Evolutionary conservation across 2,329 filamentous ascomycete genomes (phyloP), one percentile per base, ranked within the genome.

Genomic region (Teratosphaeria zuluensis): DNA sequence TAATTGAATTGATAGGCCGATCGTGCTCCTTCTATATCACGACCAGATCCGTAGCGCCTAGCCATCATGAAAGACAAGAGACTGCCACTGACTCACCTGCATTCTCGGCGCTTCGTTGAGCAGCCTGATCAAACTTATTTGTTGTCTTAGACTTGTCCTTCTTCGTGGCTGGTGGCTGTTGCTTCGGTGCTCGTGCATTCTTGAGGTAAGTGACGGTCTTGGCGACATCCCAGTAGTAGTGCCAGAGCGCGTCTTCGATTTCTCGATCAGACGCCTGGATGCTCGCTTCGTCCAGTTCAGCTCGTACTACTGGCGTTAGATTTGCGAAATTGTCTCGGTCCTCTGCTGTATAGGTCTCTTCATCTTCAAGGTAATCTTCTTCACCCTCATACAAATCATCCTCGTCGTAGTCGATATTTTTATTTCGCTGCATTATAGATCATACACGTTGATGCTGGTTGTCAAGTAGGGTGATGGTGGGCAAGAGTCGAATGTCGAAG

Each of bases 181-280:
- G 51, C 53, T 64, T 64, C 33, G 65, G 66, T 31, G 63, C 62
- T 55, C 62, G 64, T 16, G 62, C 61, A 48, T 67, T 88, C 62
- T 85, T 82, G 59, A 99, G 75, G 69, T 95, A 96, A 58, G 82
- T 80, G 42, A 95, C 87, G 0, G 90, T 85, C 74, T 96, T 96
- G 59, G 85, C 87, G 32, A 96, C 80, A 68, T 99, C 92, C 71
- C 92, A 97, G 73, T 92, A 97, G 74, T 96, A 96, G 74, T 99
- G 85, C 90, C 91, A 97, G 16, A 99, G 75, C 0, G 92, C 83
- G 61, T 97, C 92, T 71, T 95, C 85, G 62, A 96, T 92, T 69
- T 96, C 87, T 42, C 79, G 77, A 60, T 87, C 83, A 4, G 82
- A 80, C n/a, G 82, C 76, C 69, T 79, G 81, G 16, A 69, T 33